Evolutionary conservation across 805 yeast species (phyloP).

Genomic region (Candida taoyuanica): DNA sequence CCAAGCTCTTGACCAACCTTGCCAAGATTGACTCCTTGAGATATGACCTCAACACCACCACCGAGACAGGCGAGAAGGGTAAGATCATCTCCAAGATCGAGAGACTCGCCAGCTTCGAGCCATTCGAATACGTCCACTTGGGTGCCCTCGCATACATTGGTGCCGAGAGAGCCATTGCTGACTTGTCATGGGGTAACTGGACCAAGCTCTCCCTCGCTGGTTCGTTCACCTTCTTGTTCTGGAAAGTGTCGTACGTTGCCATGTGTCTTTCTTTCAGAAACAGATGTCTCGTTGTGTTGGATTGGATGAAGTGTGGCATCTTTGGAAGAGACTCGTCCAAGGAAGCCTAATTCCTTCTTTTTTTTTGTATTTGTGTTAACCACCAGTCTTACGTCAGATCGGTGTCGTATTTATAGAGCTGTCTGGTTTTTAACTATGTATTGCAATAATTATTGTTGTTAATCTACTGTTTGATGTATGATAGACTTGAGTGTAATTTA

Average conservation of each 20-base stretch:
- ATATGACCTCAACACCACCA: conserved; percentile 34
- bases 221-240: conserved; percentile 79
- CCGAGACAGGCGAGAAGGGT: conserved; percentile 36
- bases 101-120: conserved; percentile 44
- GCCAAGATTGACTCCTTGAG: conserved; percentile 57
- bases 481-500: no score
- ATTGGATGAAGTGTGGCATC: conserved; percentile 83
- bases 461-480: no score
- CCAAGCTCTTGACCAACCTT: conserved; percentile 61
- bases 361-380: no score
- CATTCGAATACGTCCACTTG: conserved; percentile 79
- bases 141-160: conserved; percentile 96
- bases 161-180: conserved; percentile 90
- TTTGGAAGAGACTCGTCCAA: conserved; percentile 80
- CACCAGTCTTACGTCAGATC: not conserved
- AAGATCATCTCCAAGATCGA: conserved; percentile 32
- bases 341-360: conserved; percentile 22
- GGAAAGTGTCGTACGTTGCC: conserved; percentile 91
- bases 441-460: no score
- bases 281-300: conserved; percentile 78
- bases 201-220: conserved; percentile 81
- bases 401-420: conserved; percentile 3
- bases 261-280: conserved; percentile 90
- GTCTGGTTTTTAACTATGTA: no score
- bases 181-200: conserved; percentile 75